phyloP scores from a whole-genome alignment of 768 basidiomycete species.

The Cubamyces lactineus region DNA sequence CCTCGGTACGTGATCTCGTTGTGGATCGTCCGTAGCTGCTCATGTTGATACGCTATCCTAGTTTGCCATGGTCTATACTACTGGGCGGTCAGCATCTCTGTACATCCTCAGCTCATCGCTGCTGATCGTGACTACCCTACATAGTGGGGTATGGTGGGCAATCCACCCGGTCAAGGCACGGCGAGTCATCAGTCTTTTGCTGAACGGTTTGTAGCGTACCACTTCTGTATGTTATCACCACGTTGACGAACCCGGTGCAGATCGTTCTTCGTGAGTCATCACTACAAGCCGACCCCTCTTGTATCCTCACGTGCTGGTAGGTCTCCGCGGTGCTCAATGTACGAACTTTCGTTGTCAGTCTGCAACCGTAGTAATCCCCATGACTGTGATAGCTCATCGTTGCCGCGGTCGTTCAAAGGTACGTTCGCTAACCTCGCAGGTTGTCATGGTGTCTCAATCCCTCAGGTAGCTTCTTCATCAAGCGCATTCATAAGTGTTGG shows the following conservation, averaged over 20 bases:
- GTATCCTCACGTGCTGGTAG: not conserved
- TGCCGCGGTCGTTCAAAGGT: slow-evolving; percentile 20
- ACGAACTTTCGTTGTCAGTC: not conserved
- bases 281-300: too few species aligned
- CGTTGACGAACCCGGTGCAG: not conserved
- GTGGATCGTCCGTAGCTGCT: not conserved
- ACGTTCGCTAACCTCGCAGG: not conserved
- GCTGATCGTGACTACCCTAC: not conserved
- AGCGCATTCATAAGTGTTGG: slow-evolving; percentile 21
- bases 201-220: slow-evolving; percentile 4
- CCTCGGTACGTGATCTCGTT: slow-evolving; percentile 4
- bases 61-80: slow-evolving; percentile 23
- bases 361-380: not conserved
- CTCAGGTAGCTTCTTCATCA: slow-evolving; percentile 23
- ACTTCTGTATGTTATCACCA: too few species aligned
- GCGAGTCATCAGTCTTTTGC: slow-evolving; percentile 11
- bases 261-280: slow-evolving; percentile 16
- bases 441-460: not conserved
- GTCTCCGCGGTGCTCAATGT: slow-evolving; percentile 19
- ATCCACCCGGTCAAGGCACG: not conserved
- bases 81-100: slow-evolving; percentile 15
- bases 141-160: slow-evolving; percentile 22
- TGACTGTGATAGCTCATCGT: slow-evolving; percentile 2
- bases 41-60: not conserved
- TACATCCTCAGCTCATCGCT: too few species aligned